Conservation (phyloP, 2,329 filamentous ascomycete species). For the Trichophaea hybrida region DNA sequence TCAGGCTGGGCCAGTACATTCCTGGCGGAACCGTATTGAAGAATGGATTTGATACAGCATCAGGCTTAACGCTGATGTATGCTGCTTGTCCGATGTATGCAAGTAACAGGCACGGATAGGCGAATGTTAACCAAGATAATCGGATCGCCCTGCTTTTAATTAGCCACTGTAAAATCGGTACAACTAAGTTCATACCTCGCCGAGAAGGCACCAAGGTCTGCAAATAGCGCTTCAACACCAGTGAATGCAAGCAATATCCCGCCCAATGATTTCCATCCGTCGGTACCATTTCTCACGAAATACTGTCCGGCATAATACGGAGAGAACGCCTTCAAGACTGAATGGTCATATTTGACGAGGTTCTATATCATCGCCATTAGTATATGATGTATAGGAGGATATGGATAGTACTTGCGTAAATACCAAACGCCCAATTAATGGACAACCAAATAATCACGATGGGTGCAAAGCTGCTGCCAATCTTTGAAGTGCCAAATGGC, state of each 20-base stretch:
- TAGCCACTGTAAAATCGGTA: constrained; percentile 26
- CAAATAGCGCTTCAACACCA: constrained; percentile 62
- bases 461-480: constrained; percentile 49
- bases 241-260: constrained; percentile 62
- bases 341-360: constrained; percentile 39
- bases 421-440: constrained; percentile 48
- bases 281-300: constrained; percentile 43
- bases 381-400: no score
- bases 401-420: constrained; percentile 35
- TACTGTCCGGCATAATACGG: constrained; percentile 48
- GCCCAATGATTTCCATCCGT: constrained; percentile 52
- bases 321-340: constrained; percentile 43
- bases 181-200: constrained; percentile 30
- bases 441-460: constrained; percentile 53
- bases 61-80: constrained; percentile 46
- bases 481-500: constrained; percentile 47
- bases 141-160: constrained; percentile 44
- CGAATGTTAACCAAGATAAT: constrained; percentile 54
- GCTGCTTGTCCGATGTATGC: constrained; percentile 62
- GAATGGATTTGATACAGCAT: constrained; percentile 57
- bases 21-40: constrained; percentile 55
- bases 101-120: constrained; percentile 52
- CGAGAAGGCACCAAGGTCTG: constrained; percentile 60
- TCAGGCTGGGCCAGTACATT: constrained; percentile 51
- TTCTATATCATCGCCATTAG: constrained; percentile 31